These are phyloP conservation scores for Clarireedia hainanense DNA, from an alignment of 2,329 filamentous ascomycete genomes.

Conservation along the genomic window DNA sequence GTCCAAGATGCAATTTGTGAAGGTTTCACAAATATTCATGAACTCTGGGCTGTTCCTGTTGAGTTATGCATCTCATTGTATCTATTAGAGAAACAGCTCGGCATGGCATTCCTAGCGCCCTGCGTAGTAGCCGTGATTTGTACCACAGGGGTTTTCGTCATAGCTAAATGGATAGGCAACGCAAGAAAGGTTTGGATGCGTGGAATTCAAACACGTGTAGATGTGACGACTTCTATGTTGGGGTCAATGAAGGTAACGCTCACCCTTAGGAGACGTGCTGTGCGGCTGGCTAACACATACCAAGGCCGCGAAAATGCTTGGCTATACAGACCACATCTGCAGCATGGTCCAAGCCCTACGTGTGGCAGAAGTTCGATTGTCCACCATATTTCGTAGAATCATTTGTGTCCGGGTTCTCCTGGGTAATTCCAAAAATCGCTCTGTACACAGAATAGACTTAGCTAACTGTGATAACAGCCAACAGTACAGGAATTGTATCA, in stretches of 20 bases:
- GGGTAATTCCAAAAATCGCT: constrained; percentile 7
- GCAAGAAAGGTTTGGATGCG: constrained; percentile 27
- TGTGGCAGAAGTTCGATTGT: constrained; percentile 33
- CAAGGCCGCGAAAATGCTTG: constrained; percentile 28
- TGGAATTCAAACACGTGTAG: constrained; percentile 26
- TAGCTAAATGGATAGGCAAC: constrained; percentile 20
- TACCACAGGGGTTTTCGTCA: constrained; percentile 19
- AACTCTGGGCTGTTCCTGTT: constrained; percentile 27
- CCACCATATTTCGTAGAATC: constrained; percentile 31
- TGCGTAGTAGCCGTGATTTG: constrained; percentile 21
- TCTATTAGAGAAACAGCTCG: constrained; percentile 25
- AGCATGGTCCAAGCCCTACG: constrained; percentile 31
- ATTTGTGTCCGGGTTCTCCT: constrained; percentile 20
- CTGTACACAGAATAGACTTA: background rate
- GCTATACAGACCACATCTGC: constrained; percentile 30
- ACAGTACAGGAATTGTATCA: constrained; percentile 25
- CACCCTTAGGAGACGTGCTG: background rate
- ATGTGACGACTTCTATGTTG: constrained; percentile 25
- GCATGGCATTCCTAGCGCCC: constrained; percentile 22
- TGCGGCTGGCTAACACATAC: background rate
- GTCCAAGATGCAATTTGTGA: constrained; percentile 18
- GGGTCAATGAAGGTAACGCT: constrained; percentile 25
- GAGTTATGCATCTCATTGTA: constrained; percentile 25
- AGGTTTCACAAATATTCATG: constrained; percentile 27
- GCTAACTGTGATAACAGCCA: constrained; percentile 12